Base-by-base conservation (phyloP, 495 filamentous ascomycete species). In the Clavariopsis aquatica region DNA sequence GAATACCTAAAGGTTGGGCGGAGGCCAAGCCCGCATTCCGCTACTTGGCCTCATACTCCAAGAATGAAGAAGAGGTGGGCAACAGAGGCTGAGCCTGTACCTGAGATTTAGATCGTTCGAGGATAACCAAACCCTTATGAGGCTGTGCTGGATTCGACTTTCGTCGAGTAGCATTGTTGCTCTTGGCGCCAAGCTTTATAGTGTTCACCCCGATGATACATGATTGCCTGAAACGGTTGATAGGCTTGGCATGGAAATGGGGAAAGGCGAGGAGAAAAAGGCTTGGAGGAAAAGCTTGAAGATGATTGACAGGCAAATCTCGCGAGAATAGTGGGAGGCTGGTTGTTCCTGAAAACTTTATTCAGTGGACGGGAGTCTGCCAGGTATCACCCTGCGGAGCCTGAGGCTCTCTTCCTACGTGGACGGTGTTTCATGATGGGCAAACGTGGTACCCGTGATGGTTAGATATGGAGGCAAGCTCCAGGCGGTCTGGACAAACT, bases 11-110 rank as follows among this genome's bases (percentile, higher is more conserved):
- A 55, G 22, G 49, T 27, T n/a, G 28, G 9, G 45, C 45, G 57
- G 52, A 49, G 31, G 41, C 61, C 61, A 57, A 64, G 60, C 23
- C 61, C 52, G 61, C 28, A 17, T 19, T 64, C 53, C 52, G 53
- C 46, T 52, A 28, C 52, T 64, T 57, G 52, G 59, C 49, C 20
- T 26, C 51, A 28, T 52, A 9, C 17, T 31, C 38, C 38, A 43
- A 43, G 38, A 17, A 17, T 31, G 51, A 23, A 45, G 38, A 43
- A 43, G 15, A 43, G 3, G 13, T 43, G 12, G 38, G n/a, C 13
- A 43, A 10, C 38, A 43, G 38, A 43, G 38, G 13, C 38, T 43
- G 38, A 43, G 38, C n/a, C 38, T n/a, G 38, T 2, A 43, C n/a
- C 43, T 13, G 49, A 52, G 34, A 31, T 45, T 26, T 36, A 38